Conservation (phyloP, 345 rosid species). For the Ceriops decandra region DNA sequence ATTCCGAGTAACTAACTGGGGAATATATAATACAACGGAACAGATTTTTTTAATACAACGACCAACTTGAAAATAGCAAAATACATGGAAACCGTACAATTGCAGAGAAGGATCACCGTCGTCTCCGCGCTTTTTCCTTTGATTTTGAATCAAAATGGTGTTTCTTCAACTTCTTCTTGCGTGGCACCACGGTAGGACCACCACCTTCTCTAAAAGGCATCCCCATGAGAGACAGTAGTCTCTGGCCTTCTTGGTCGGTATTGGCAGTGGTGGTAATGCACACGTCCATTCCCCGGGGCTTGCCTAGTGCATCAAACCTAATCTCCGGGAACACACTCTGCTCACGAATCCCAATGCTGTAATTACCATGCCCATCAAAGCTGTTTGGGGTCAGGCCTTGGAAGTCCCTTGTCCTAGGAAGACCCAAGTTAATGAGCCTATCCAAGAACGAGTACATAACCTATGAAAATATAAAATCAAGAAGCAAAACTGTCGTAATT, state of each 20-base stretch:
- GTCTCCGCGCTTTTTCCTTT: conserved; percentile 53
- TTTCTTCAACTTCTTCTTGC: conserved; percentile 80
- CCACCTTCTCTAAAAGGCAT: conserved; percentile 82
- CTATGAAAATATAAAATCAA: conserved; percentile 35
- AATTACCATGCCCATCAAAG: conserved; percentile 92
- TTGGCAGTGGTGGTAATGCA: conserved; percentile 80
- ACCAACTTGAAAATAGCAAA: no score
- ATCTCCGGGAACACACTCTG: conserved; percentile 67
- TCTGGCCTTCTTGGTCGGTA: conserved; percentile 74
- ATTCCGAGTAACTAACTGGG: no score
- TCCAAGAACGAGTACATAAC: conserved; percentile 88
- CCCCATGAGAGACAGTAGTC: conserved; percentile 80
- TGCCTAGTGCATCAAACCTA: conserved; percentile 62
- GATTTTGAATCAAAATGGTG: conserved; percentile 74
- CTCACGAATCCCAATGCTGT: conserved; percentile 74
- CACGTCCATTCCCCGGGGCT: conserved; percentile 86
- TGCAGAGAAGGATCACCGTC: conserved; percentile 11
- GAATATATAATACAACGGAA: no score
- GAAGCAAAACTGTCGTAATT: background rate
- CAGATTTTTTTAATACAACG: no score
- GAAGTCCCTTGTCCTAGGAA: conserved; percentile 93
- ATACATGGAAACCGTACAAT: background rate
- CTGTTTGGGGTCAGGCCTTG: conserved; percentile 79
- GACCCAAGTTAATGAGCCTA: conserved; percentile 77
- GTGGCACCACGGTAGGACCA: conserved; percentile 15